phyloP scores from a whole-genome alignment of 2,329 filamentous ascomycete genomes.

The Penicillium rolfsii region DNA sequence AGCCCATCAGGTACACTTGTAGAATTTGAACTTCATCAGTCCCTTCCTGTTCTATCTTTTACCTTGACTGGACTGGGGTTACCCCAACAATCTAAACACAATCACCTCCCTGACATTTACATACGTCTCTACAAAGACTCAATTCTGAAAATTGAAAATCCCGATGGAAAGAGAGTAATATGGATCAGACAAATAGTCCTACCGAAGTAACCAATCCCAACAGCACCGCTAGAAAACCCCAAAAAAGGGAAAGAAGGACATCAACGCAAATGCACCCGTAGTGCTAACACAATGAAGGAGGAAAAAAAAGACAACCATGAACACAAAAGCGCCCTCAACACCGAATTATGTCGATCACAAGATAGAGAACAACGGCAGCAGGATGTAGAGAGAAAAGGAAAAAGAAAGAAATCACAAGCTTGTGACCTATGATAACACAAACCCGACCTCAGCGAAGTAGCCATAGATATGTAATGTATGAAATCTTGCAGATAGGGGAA shows the following conservation, averaged over 20 bases:
- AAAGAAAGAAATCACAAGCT: background rate
- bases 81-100: background rate
- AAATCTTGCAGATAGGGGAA: conserved; percentile 21
- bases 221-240: background rate
- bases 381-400: background rate
- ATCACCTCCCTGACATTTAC: background rate
- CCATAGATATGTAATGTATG: conserved; percentile 28
- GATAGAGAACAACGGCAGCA: conserved; percentile 2
- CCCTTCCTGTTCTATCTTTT: no score
- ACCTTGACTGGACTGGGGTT: no score
- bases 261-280: background rate
- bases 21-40: no score
- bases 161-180: conserved; percentile 7
- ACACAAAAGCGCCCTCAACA: conserved; percentile 20
- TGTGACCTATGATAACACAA: background rate
- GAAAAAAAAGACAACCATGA: conserved; percentile 2
- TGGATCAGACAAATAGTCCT: background rate
- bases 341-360: conserved; percentile 24
- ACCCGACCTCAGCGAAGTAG: background rate
- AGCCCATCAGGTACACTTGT: no score
- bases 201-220: conserved; percentile 2
- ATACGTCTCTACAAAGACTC: background rate
- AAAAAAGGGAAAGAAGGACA: background rate
- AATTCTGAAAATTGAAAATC: background rate
- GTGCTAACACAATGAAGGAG: background rate